Conservation (phyloP, 179 eudicot species). For the Nepenthes alata region DNA sequence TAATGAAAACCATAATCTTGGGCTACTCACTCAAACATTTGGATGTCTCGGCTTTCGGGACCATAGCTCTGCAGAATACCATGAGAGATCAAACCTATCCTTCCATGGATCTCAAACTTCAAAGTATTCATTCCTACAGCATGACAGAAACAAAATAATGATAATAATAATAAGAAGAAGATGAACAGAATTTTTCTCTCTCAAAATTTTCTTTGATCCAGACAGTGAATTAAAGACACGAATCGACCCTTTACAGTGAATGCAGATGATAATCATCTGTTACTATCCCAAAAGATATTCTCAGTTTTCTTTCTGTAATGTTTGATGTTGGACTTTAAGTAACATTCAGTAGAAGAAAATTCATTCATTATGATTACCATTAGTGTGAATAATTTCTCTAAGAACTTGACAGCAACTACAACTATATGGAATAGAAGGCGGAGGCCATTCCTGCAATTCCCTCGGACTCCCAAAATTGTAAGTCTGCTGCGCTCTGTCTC, state of each 20-base stretch:
- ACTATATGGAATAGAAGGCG: conserved; percentile 8
- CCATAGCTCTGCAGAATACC: conserved; percentile 26
- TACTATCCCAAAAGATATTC: neutral
- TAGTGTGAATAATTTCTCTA: conserved; percentile 34
- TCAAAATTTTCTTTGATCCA: neutral
- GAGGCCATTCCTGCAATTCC: conserved; percentile 11
- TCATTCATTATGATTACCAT: conserved; percentile 16
- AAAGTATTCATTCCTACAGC: conserved; percentile 23
- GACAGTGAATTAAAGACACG: neutral
- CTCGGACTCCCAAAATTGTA: conserved; percentile 8
- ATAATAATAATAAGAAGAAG: neutral
- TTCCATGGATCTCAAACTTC: conserved; percentile 54
- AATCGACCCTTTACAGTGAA: too few species aligned
- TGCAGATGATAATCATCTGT: too few species aligned
- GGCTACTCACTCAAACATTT: conserved; percentile 40
- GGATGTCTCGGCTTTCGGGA: conserved; percentile 9
- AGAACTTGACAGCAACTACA: conserved; percentile 49
- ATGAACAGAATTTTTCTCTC: neutral
- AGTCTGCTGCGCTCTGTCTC: neutral
- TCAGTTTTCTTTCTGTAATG: neutral
- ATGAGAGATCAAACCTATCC: conserved; percentile 37
- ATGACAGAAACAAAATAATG: neutral
- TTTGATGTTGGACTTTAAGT: neutral
- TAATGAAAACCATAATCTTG: neutral
- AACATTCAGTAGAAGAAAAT: neutral